A percentile compares a stretch with the other conserved stretches of the same genome.
Evolutionary conservation across 345 rosid species (phyloP).

Genomic region (Camelina hispida): DNA sequence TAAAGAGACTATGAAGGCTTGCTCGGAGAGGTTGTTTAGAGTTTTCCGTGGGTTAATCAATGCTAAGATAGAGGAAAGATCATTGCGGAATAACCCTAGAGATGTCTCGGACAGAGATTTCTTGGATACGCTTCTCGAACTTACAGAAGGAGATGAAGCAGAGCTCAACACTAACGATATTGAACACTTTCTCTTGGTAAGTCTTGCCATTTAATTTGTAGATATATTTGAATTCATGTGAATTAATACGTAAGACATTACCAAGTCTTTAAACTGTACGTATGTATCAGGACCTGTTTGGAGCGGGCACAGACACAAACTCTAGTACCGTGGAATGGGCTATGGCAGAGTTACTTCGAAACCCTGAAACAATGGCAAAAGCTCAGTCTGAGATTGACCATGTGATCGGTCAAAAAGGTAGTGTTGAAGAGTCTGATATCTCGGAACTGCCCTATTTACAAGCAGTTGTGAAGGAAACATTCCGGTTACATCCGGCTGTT

Average conservation of each 20-base stretch:
- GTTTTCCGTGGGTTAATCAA: conserved; percentile 43
- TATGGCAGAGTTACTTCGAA: conserved; percentile 43
- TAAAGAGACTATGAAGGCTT: neutral
- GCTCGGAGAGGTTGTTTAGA: conserved; percentile 28
- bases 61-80: neutral
- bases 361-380: conserved; percentile 31
- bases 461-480: conserved; percentile 52
- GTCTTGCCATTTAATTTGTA: conserved; percentile 11
- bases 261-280: neutral
- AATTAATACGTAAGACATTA: neutral
- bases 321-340: conserved; percentile 48
- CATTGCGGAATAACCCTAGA: neutral
- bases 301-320: conserved; percentile 55
- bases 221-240: neutral
- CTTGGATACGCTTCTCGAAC: conserved; percentile 42
- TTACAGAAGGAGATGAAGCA: conserved; percentile 35
- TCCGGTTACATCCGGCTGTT: conserved; percentile 50
- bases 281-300: conserved; percentile 48
- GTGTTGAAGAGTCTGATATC: conserved; percentile 46
- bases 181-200: conserved; percentile 47
- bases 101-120: conserved; percentile 39
- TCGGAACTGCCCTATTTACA: conserved; percentile 41
- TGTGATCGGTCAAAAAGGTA: conserved; percentile 41
- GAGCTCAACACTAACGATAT: conserved; percentile 36
- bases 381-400: conserved; percentile 38